phyloP scores from a whole-genome alignment of 495 filamentous ascomycete species.

The Coniosporium apollinis region DNA sequence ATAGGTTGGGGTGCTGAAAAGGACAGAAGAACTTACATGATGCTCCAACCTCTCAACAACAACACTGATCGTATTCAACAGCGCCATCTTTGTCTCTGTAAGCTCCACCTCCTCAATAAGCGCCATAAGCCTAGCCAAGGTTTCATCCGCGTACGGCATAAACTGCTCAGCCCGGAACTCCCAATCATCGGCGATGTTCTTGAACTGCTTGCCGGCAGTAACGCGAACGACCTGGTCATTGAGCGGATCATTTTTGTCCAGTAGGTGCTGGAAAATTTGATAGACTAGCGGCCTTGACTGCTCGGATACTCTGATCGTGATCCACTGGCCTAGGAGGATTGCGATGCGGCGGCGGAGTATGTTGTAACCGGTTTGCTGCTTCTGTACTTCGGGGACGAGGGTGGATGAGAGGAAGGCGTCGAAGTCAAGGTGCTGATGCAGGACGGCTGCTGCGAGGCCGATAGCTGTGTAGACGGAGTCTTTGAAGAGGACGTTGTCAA shows the following conservation, averaged over 20 bases:
- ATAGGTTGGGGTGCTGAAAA: no score
- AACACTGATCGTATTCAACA: conserved; percentile 64
- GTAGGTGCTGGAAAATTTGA: conserved; percentile 75
- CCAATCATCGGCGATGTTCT: conserved; percentile 60
- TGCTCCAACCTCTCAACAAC: conserved; percentile 70
- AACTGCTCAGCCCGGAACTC: conserved; percentile 59
- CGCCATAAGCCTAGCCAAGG: conserved; percentile 49
- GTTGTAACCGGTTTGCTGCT: conserved; percentile 57
- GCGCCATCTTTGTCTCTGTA: conserved; percentile 71
- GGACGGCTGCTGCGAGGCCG: conserved; percentile 63
- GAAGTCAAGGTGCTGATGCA: conserved; percentile 59
- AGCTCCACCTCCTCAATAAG: conserved; percentile 68
- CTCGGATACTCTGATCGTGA: conserved; percentile 50
- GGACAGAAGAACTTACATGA: no score
- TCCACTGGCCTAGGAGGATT: conserved; percentile 80
- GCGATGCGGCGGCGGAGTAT: conserved; percentile 78
- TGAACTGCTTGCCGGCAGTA: conserved; percentile 73
- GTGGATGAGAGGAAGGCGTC: conserved; percentile 57
- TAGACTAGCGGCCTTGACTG: conserved; percentile 58
- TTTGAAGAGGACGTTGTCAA: conserved; percentile 61
- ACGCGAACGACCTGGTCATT: conserved; percentile 90
- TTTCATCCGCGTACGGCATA: conserved; percentile 51
- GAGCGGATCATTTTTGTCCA: conserved; percentile 53
- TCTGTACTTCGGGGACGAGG: conserved; percentile 63
- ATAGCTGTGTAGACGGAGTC: conserved; percentile 90